Conservation (phyloP, 2,329 filamentous ascomycete genomes). For the Gremmenia infestans region DNA sequence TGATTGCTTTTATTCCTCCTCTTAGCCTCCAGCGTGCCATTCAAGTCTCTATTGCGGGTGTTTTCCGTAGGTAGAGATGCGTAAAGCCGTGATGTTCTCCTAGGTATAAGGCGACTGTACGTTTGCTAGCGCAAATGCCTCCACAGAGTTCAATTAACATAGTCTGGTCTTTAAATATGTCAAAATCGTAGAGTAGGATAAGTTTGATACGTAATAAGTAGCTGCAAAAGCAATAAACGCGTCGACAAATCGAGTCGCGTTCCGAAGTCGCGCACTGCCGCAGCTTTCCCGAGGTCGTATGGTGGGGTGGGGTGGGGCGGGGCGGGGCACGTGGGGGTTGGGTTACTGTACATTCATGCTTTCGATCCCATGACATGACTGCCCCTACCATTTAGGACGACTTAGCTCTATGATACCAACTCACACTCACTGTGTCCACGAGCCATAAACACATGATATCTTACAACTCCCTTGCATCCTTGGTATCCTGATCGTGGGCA, state of each 20-base stretch:
- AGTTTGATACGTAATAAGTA: no score
- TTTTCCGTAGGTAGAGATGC: slow-evolving; percentile 54
- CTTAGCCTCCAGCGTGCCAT: slow-evolving; percentile 1
- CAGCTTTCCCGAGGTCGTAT: background rate
- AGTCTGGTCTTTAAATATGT: slow-evolving; percentile 29
- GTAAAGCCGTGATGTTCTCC: slow-evolving; percentile 79
- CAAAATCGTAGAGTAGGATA: no score
- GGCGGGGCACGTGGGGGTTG: background rate
- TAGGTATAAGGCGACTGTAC: slow-evolving; percentile 82
- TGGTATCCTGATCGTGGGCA: no score
- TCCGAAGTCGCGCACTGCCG: no score
- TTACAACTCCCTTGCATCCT: no score
- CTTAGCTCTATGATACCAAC: background rate
- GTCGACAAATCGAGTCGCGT: background rate
- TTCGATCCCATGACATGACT: background rate
- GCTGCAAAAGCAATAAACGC: no score
- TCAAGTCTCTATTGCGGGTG: slow-evolving; percentile 5
- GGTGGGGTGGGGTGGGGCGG: background rate
- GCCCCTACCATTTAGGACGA: background rate
- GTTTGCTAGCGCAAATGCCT: slow-evolving; percentile 90
- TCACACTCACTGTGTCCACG: slow-evolving; percentile 2
- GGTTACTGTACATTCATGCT: background rate
- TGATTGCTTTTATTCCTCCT: background rate
- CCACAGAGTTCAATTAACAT: slow-evolving; percentile 79
- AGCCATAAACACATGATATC: background rate